These are phyloP conservation scores for Aspergillus quadricinctus DNA, from an alignment of 2,329 filamentous ascomycete species.

Conservation along the genomic window DNA sequence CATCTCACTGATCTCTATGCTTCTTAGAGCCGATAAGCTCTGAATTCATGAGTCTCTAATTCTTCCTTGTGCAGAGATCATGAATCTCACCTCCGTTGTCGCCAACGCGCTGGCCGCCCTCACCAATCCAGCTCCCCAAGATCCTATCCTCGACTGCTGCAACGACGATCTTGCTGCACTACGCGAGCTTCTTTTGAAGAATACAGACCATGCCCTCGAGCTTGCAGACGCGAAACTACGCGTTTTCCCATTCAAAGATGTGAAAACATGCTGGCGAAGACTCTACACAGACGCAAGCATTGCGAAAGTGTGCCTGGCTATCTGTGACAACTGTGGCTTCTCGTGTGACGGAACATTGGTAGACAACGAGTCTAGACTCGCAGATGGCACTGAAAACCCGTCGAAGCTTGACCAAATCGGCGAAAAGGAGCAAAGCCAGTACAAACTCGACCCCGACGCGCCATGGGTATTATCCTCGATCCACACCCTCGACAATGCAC, in stretches of 20 bases:
- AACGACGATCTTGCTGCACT: constrained; percentile 20
- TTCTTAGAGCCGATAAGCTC: background rate
- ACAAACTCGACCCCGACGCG: constrained; percentile 14
- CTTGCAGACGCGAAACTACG: constrained; percentile 52
- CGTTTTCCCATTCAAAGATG: constrained; percentile 54
- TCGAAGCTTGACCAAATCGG: background rate
- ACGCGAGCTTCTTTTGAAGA: constrained; percentile 21
- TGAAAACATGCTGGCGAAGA: constrained; percentile 53
- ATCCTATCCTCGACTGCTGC: constrained; percentile 36
- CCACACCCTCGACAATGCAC: constrained; percentile 65
- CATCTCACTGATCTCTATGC: background rate
- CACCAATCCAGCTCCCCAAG: constrained; percentile 23
- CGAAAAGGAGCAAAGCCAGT: constrained; percentile 6
- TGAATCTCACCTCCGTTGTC: constrained; percentile 20
- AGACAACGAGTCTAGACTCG: background rate
- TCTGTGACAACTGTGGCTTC: constrained; percentile 24
- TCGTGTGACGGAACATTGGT: background rate
- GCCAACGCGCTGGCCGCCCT: constrained; percentile 24
- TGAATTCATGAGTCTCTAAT: background rate
- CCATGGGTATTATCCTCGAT: constrained; percentile 58
- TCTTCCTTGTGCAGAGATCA: background rate
- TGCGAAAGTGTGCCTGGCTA: constrained; percentile 37
- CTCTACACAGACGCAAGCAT: constrained; percentile 56
- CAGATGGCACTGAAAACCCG: background rate
- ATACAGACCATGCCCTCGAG: constrained; percentile 40